Conservation (phyloP, 106 monocot species). For the Allium fistulosum region DNA sequence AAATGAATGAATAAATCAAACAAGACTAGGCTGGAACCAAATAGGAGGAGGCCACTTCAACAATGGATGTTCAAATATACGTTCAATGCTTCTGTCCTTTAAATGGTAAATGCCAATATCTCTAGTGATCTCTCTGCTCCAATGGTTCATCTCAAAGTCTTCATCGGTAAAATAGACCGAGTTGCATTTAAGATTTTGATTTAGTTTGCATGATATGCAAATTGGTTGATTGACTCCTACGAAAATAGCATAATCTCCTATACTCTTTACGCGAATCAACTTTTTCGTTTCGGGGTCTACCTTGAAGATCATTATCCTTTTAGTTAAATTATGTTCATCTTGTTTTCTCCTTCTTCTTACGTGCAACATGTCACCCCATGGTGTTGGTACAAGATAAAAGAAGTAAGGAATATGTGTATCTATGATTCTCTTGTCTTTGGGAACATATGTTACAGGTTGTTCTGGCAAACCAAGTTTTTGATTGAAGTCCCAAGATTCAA, state of each 20-base stretch:
- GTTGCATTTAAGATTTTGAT: too few species aligned
- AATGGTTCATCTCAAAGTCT: too few species aligned
- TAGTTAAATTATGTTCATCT: not conserved
- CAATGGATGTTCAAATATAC: too few species aligned
- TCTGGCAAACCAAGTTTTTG: not conserved
- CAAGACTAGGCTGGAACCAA: too few species aligned
- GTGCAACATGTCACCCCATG: not conserved
- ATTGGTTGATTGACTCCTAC: too few species aligned
- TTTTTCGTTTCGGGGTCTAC: not conserved
- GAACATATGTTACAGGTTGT: not conserved
- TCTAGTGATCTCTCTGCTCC: too few species aligned
- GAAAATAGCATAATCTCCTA: not conserved
- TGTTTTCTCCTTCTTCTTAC: not conserved
- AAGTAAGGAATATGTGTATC: not conserved
- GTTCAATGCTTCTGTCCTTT: too few species aligned
- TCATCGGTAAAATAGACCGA: too few species aligned
- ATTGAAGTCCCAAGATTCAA: not conserved
- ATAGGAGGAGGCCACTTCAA: too few species aligned
- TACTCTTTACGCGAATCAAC: not conserved
- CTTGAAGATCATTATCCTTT: not conserved
- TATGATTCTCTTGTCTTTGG: not conserved
- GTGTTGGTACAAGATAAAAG: not conserved
- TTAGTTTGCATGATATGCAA: too few species aligned
- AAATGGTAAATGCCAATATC: too few species aligned
- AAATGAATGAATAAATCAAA: too few species aligned